Evolutionary conservation across 257 asterid species (phyloP), one percentile per base, ranked within the genome.

Genomic region (Solanum habrochaites): DNA sequence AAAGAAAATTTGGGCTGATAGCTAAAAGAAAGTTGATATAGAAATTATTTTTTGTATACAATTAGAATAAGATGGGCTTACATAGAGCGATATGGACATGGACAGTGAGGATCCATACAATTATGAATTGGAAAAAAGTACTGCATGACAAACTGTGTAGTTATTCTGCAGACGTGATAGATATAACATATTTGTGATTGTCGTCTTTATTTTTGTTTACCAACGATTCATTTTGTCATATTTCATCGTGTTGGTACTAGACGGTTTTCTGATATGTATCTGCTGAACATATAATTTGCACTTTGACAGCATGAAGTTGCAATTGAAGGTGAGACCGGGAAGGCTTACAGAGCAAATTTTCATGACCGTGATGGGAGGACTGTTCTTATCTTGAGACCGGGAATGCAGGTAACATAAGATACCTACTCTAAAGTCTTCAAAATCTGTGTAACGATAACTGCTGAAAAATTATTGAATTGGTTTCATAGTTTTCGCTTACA

Each of bases 351-450:
- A 83, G 98, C 98, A 87, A 93, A 91, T 89, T 96, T 96, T 85
- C 98, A 86, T 86, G 99, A 96, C 85, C 99, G 97, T 77, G 70
- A 89, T 21, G 99, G 99, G 42, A 91, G 99, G 91, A 88, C 91
- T 52, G 99, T 96, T 90, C 99, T 96, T 86, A 93, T 96, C 75
- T 92, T 96, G 75, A 91, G 98, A 89, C 99, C 99, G 29, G 98
- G 98, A 87, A 85, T 85, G 92, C 98, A 96, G 98, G 99, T 96
- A 90, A 84, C 18, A 31, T 27, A 60, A 67, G 8, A 40, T 35
- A 31, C 35, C 37, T 40, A 75, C 13, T 40, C 32, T 4, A 23
- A 78, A 45, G 16, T 29, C 27, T 31, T 81, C 85, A 29, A 5
- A 45, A 1, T 78, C 37, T 45, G 66, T 45, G n/a, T 27, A 45